phyloP scores from a whole-genome alignment of 2,329 filamentous ascomycete genomes.

The Neofusicoccum umdonicola region DNA sequence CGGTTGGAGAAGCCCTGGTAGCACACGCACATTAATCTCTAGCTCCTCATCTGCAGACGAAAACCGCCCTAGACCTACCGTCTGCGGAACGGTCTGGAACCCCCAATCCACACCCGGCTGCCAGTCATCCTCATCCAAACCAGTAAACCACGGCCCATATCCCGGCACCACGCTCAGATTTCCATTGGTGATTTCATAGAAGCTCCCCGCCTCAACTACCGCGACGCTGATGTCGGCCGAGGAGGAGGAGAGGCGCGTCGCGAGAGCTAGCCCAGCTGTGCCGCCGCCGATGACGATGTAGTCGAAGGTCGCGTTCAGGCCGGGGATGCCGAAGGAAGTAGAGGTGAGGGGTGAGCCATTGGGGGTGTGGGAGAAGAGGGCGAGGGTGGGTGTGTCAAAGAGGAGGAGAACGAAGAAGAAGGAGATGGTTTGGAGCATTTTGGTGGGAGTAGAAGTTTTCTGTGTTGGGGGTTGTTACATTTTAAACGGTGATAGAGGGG shows the following conservation, averaged over 20 bases:
- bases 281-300: constrained; percentile 28
- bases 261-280: constrained; percentile 24
- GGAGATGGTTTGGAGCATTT: not conserved
- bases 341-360: not conserved
- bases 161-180: constrained; percentile 26
- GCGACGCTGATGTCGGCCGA: constrained; percentile 23
- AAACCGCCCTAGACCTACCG: no score
- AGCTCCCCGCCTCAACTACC: constrained; percentile 28
- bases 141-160: constrained; percentile 19
- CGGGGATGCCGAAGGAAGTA: not conserved
- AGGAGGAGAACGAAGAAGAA: not conserved
- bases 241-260: constrained; percentile 23
- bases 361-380: not conserved
- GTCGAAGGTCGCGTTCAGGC: not conserved
- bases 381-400: not conserved
- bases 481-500: not conserved
- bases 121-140: not conserved
- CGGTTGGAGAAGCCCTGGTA: constrained; percentile 3
- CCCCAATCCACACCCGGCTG: not conserved
- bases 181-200: constrained; percentile 31
- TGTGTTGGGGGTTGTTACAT: not conserved
- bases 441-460: not conserved
- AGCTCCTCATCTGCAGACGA: no score
- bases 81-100: not conserved
- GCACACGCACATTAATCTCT: no score